phyloP scores from a whole-genome alignment of 352 stramenopile species.

The Globisporangium emineosum region DNA sequence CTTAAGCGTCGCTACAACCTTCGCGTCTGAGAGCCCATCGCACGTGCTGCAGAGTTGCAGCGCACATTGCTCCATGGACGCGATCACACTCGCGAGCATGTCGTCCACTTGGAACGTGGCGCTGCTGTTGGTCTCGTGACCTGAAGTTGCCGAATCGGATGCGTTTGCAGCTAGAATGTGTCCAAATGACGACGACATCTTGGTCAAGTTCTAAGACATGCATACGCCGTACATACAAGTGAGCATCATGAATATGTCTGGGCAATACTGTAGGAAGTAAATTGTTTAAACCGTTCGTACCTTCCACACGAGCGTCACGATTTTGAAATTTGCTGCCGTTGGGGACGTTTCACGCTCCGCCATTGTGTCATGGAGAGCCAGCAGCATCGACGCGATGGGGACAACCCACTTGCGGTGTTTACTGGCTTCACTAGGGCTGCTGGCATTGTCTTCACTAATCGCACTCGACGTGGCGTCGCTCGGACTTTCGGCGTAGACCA shows the following conservation, averaged over 20 bases:
- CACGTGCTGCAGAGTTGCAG: slow-evolving; percentile 13
- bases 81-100: slow-evolving; percentile 25
- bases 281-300: slow-evolving; percentile 13
- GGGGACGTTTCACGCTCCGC: not conserved
- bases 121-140: not conserved
- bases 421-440: not conserved
- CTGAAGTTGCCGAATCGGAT: not conserved
- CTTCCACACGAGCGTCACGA: slow-evolving; percentile 52
- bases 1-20: slow-evolving; percentile 22
- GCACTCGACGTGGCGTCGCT: not conserved
- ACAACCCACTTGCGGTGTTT: not conserved
- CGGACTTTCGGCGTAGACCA: slow-evolving; percentile 1
- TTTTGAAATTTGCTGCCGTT: slow-evolving; percentile 26
- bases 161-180: slow-evolving; percentile 8
- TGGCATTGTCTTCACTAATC: not conserved
- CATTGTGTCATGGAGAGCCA: slow-evolving; percentile 16
- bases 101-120: slow-evolving; percentile 29
- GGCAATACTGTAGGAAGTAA: not conserved
- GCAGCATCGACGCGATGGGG: slow-evolving; percentile 9
- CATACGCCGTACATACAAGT: not conserved
- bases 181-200: slow-evolving; percentile 32
- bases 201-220: slow-evolving; percentile 38
- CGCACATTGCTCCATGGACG: slow-evolving; percentile 28
- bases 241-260: not conserved
- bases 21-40: not conserved